Evolutionary conservation across 192 early-diverging fungal species (phyloP), one percentile per base, ranked within the genome.

Genomic region (Podila verticillata): DNA sequence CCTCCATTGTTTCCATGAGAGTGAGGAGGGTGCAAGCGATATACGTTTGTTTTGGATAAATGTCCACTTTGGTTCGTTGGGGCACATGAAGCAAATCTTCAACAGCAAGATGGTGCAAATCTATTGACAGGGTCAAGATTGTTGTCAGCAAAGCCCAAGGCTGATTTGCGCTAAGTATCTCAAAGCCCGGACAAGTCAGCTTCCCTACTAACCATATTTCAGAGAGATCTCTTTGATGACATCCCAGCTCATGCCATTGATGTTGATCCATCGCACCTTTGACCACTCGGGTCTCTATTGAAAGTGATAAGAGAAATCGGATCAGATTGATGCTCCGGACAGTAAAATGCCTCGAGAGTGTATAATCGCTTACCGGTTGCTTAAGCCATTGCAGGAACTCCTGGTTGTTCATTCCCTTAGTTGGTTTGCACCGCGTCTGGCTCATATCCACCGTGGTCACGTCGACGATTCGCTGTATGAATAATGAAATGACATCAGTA

Each of bases 241-340:
- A 60, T 85, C 84, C 74, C 82, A 85, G 30, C 72, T 82, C 49
- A 89, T 69, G 24, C 85, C 85, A 29, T 85, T 72, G 30, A 88
- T 74, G 44, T 89, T 87, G 61, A 89, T 88, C 88, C 88, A 89
- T 17, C 87, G 84, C 22, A 84, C 84, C 24, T 58, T 78, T 4
- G 73, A 83, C 73, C 73, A 74, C 28, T 58, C 39, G 0, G 87
- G 87, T 7, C 86, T 74, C 67, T 79, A 57, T 34, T 12, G 9
- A 28, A 28, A 13, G 31, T 13, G 7, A 24, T 5, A 48, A 20
- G n/a, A 9, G 22, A 1, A n/a, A 39, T 70, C 12, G 15, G 24
- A 28, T 0, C 4, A 36, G 10, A 28, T 12, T 13, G 51, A n/a
- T 36, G 35, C 30, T 10, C 7, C 10, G 49, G 28, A 51, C 48